Conservation (phyloP, 2,329 filamentous ascomycete genomes). For the Xenoacremonium recifei region DNA sequence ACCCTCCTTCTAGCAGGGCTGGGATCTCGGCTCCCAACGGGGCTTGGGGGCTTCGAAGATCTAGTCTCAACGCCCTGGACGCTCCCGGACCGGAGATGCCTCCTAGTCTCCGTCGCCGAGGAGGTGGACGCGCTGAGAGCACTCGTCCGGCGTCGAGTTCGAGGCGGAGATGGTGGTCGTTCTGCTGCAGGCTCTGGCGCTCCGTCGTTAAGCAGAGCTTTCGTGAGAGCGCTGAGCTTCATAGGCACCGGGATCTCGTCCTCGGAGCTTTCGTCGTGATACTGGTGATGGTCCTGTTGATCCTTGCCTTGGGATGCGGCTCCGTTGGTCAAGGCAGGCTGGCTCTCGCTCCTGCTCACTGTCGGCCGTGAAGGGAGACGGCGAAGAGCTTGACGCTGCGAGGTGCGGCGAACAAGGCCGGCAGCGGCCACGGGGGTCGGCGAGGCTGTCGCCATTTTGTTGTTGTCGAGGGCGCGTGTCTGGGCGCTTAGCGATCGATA, state of each 20-base stretch:
- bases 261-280: constrained; percentile 79
- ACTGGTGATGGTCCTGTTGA: constrained; percentile 51
- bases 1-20: constrained; percentile 57
- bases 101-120: constrained; percentile 42
- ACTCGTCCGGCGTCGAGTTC: constrained; percentile 49
- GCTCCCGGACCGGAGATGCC: constrained; percentile 48
- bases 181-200: constrained; percentile 45
- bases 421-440: constrained; percentile 55
- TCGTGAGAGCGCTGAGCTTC: constrained; percentile 91
- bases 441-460: constrained; percentile 54
- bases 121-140: constrained; percentile 44
- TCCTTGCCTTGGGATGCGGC: constrained; percentile 33
- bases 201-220: constrained; percentile 72
- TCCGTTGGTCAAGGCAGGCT: constrained; percentile 31
- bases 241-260: constrained; percentile 90
- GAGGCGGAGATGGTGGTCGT: constrained; percentile 42
- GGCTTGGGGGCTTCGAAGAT: constrained; percentile 42
- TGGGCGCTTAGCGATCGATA: constrained; percentile 11
- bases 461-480: constrained; percentile 18
- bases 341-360: constrained; percentile 45
- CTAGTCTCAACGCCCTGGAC: constrained; percentile 37
- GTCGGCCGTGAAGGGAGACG: constrained; percentile 47
- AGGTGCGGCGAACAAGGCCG: constrained; percentile 51
- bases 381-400: constrained; percentile 54
- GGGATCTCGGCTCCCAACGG: constrained; percentile 45